These are phyloP conservation scores for Erythrophleum ivorense DNA, from an alignment of 331 rosid genomes.

Conservation along the genomic window DNA sequence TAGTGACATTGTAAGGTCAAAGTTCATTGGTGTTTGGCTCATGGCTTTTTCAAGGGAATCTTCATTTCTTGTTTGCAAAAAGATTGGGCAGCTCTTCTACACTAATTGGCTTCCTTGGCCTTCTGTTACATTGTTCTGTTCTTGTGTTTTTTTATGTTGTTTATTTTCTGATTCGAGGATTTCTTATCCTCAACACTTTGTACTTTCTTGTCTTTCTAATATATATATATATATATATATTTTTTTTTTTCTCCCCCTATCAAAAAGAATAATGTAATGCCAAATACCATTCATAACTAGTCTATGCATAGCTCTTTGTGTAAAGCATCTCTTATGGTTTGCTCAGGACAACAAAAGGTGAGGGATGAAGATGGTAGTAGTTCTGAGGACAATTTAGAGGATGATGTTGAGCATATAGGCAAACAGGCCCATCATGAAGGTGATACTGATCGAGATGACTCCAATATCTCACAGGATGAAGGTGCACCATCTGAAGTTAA, in stretches of 20 bases:
- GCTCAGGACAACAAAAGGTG: conserved; percentile 56
- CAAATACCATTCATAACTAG: conserved; percentile 2
- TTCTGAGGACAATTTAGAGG: conserved; percentile 58
- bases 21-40: no score
- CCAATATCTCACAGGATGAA: conserved; percentile 46
- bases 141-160: background rate
- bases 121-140: background rate
- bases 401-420: conserved; percentile 39
- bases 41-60: no score
- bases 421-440: conserved; percentile 46
- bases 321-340: conserved; percentile 34
- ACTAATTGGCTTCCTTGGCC: background rate
- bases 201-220: background rate
- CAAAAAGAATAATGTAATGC: background rate
- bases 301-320: conserved; percentile 22
- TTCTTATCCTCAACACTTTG: no score
- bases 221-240: background rate
- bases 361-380: conserved; percentile 56
- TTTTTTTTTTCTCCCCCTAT: background rate
- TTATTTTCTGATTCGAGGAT: background rate
- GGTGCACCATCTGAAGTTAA: conserved; percentile 57
- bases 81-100: no score
- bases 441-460: conserved; percentile 51
- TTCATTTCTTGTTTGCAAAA: no score
- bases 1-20: background rate